Evolutionary conservation across 768 basidiomycete genomes (phyloP).

Genomic region (Hygrocybe punicea): DNA sequence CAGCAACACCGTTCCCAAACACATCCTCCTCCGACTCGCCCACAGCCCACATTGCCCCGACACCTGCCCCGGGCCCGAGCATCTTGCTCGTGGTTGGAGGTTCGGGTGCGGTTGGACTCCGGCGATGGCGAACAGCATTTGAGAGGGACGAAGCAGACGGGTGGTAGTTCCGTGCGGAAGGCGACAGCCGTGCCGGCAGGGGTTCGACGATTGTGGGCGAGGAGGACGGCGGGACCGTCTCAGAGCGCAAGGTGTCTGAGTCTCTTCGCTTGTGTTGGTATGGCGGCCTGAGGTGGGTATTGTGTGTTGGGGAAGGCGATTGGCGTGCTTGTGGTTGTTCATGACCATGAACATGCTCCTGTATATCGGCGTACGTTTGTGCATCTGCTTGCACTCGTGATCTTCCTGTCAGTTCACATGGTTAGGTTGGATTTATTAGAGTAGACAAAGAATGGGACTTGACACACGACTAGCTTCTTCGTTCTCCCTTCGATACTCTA

Average conservation of each 20-base stretch:
- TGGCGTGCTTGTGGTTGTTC: conserved; percentile 35
- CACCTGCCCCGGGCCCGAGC: conserved; percentile 21
- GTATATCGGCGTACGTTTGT: conserved; percentile 14
- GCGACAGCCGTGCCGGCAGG: conserved; percentile 33
- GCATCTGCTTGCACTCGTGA: background rate
- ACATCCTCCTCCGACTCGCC: conserved; percentile 39
- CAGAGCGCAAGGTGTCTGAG: conserved; percentile 68
- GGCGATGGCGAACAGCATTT: conserved; percentile 48
- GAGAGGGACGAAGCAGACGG: conserved; percentile 18
- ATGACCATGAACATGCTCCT: conserved; percentile 20
- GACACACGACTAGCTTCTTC: conserved; percentile 44
- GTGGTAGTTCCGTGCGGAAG: conserved; percentile 24
- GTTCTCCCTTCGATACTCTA: conserved; percentile 38
- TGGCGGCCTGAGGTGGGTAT: conserved; percentile 39
- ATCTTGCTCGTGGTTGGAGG: conserved; percentile 43
- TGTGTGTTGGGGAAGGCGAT: conserved; percentile 50
- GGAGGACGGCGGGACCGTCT: conserved; percentile 41
- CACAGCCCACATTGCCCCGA: conserved; percentile 45
- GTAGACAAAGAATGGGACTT: conserved; percentile 14
- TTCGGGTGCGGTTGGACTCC: conserved; percentile 71
- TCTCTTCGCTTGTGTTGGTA: conserved; percentile 64
- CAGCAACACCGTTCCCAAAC: conserved; percentile 6
- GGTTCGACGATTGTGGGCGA: conserved; percentile 34
- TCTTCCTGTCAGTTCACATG: background rate
- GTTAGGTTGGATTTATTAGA: conserved; percentile 14